phyloP scores from a whole-genome alignment of 768 basidiomycete genomes.

The Amanita phalloides region DNA sequence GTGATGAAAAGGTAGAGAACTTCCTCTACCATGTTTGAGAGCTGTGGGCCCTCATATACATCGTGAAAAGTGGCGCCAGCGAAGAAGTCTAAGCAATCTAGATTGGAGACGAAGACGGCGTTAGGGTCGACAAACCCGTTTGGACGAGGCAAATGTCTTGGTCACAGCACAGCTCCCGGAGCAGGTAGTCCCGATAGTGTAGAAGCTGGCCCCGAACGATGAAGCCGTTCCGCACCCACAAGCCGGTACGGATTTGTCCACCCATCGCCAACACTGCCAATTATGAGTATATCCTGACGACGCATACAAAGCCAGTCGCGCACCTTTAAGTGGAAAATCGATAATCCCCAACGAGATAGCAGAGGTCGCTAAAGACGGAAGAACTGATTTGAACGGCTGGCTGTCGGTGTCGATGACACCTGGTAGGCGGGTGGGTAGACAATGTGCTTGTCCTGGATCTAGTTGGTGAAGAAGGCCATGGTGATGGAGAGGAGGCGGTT shows the following conservation, averaged over 20 bases:
- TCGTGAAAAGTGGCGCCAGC: slow-evolving; percentile 28
- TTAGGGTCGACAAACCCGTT: slow-evolving; percentile 69
- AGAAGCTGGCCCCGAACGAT: slow-evolving; percentile 89
- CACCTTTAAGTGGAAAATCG: slow-evolving; percentile 86
- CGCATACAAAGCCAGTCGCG: slow-evolving; percentile 13
- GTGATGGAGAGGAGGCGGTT: slow-evolving; percentile 75
- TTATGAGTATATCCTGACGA: not conserved
- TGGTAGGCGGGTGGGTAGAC: slow-evolving; percentile 24
- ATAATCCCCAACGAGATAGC: slow-evolving; percentile 78
- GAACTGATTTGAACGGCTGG: slow-evolving; percentile 82
- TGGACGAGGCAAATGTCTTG: slow-evolving; percentile 90
- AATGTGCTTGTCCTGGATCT: slow-evolving; percentile 67
- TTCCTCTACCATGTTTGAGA: slow-evolving; percentile 86
- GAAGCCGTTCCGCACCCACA: slow-evolving; percentile 98
- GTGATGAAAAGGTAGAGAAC: slow-evolving; percentile 80
- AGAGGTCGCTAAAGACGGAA: slow-evolving; percentile 88
- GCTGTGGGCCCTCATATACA: slow-evolving; percentile 36
- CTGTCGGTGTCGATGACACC: slow-evolving; percentile 66
- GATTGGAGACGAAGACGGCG: slow-evolving; percentile 70
- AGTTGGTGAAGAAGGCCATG: slow-evolving; percentile 86
- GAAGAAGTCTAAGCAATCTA: slow-evolving; percentile 81
- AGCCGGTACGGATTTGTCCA: slow-evolving; percentile 87
- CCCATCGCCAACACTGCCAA: slow-evolving; percentile 76
- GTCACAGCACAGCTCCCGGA: slow-evolving; percentile 93
- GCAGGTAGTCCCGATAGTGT: slow-evolving; percentile 93